Base-by-base conservation (phyloP, 805 yeast genomes). In the Metschnikowia sp. region DNA sequence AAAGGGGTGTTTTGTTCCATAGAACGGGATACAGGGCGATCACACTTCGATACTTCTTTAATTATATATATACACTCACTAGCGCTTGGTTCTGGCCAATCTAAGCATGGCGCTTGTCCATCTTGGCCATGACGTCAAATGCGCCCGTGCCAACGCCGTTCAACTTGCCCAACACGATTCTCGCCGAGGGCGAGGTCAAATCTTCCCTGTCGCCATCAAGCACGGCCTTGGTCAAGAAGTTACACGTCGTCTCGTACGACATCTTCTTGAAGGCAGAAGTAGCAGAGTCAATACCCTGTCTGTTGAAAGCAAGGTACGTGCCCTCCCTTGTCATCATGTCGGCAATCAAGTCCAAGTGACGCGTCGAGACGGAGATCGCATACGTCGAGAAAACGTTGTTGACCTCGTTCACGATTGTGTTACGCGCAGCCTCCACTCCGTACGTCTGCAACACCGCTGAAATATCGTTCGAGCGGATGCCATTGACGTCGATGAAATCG, bases 271-370 rank as follows among this genome's bases (percentile, higher is more conserved):
- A 88, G 13, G 98, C 87, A 8, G 98, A 91, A 1, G 97, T 90
- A 11, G 94, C 82, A 1, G 96, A 80, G 67, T 94, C 98, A 65
- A 95, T 91, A 69, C 99, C 99, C 73, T 89, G 97, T 77, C 99
- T 88, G 70, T 89, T 91, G 77, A 94, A 94, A 26, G 99, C 96
- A 64, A 92, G 73, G 65, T 91, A 94, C 2, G 95, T 81, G 62
- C 99, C 99, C 70, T 94, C 98, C 70, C 99, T 83, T 5, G 99
- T 94, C 99, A 94, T 94, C 89, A 88, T 88, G 69, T 94, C 99
- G 55, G 96, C 99, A 68, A 94, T 85, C 66, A 94, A 81, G 65
- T 94, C 99, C 72, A 94, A 82, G 74, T 94, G 99, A 68, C 99
- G 88, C 45, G 82, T 75, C 47, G 94, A 86, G 50, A 94, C 99